Conservation (phyloP, 495 filamentous ascomycete genomes). For the Aspergillus funiculosus region DNA sequence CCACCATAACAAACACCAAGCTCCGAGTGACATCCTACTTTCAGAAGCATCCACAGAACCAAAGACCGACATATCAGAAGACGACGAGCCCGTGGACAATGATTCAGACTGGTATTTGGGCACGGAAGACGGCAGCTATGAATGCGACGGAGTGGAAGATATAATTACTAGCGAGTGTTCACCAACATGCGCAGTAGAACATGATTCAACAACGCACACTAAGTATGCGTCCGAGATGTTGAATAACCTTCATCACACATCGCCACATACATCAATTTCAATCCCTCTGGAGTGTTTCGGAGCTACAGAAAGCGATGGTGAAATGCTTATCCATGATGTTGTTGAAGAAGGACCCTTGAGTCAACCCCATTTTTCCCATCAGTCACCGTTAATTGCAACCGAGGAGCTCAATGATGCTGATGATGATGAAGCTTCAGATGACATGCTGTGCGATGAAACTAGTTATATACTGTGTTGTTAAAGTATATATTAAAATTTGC, state of each 20-base stretch:
- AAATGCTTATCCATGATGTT: conserved; percentile 8
- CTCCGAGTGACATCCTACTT: background rate
- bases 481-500: background rate
- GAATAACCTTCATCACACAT: too few species aligned
- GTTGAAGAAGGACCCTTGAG: conserved; percentile 1
- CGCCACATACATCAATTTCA: background rate
- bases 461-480: background rate
- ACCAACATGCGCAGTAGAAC: too few species aligned
- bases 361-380: background rate
- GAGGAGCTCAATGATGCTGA: background rate
- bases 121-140: background rate
- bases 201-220: too few species aligned
- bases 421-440: background rate
- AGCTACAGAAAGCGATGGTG: background rate
- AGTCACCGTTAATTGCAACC: background rate
- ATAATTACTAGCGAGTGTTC: too few species aligned
- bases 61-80: background rate
- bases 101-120: conserved; percentile 4
- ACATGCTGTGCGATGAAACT: conserved; percentile 13
- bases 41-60: background rate
- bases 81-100: background rate
- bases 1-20: background rate
- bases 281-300: background rate
- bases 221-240: too few species aligned
- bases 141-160: too few species aligned